Base-by-base conservation (phyloP, 2,329 filamentous ascomycete genomes). In the Elsinoe necatrix region DNA sequence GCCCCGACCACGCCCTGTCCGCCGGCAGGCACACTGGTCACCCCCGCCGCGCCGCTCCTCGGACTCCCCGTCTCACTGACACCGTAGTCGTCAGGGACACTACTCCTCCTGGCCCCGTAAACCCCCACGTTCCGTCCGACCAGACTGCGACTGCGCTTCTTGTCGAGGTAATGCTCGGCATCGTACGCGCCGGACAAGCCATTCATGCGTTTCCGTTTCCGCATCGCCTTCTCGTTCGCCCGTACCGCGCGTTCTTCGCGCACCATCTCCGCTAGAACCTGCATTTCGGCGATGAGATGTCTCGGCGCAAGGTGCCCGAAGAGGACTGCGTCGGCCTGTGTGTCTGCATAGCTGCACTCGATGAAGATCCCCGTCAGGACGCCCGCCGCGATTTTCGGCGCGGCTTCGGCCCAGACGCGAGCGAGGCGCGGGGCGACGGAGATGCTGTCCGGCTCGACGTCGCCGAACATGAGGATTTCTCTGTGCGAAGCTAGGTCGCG, bases 401-500 rank as follows among this genome's bases (percentile, higher is more conserved):
- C 92, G 0, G 92, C 92, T 65, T 93, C 87, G 62, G 82, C 80
- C 93, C 93, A 98, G 12, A 98, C 83, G 12, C 77, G 76, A n/a
- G 79, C 73, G 62, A 93, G 97, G 21, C 91, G 83, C 0, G 92
- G 90, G 1, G 82, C 85, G 1, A 92, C 72, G 0, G 89, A 95
- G 23, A 97, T 72, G 7, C 83, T 85, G 70, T 98, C 93, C 0
- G 93, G 90, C 67, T 98, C 93, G 35, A 97, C 88, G 63, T 98
- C 93, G 16, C 93, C 93, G 67, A 96, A 97, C 50, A 98, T 87
- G 59, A 98, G 80, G 2, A 97, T 81, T 71, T 98, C 92, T 29
- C 80, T 80, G 1, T 81, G 80, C 0, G 83, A 86, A 7, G 66
- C 63, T 23, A 59, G 59, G 35, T 68, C 66, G 35, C 89, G 86